A percentile compares a stretch with the other conserved stretches of the same genome.
These are phyloP conservation scores for Citrullus colocynthis DNA, from an alignment of 306 rosid genomes.

Conservation along the genomic window DNA sequence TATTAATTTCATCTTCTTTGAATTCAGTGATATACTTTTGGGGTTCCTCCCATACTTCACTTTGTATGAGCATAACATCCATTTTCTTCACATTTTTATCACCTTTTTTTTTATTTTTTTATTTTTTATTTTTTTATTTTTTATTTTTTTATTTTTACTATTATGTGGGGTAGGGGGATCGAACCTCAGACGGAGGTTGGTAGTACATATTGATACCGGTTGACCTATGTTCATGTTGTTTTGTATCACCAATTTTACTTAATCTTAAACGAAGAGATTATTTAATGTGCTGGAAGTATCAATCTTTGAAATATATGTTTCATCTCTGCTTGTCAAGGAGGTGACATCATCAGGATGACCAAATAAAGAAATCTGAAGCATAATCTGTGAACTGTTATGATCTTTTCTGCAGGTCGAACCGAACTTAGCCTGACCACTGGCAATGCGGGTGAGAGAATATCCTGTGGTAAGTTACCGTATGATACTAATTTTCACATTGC, in stretches of 20 bases:
- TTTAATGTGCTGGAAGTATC: background rate
- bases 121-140: too few relatives aligned
- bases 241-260: background rate
- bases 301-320: background rate
- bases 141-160: too few relatives aligned
- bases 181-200: too few relatives aligned
- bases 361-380: background rate
- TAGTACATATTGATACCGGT: too few relatives aligned
- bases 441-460: conserved; percentile 89
- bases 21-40: background rate
- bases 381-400: background rate
- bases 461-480: conserved; percentile 39
- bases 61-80: background rate
- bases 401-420: conserved; percentile 49
- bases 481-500: background rate
- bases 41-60: background rate
- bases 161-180: too few relatives aligned
- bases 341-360: background rate
- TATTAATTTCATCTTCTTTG: background rate
- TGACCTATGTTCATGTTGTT: too few relatives aligned
- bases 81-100: background rate
- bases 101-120: too few relatives aligned
- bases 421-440: conserved; percentile 92
- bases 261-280: background rate
- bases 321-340: background rate